Evolutionary conservation across 805 yeast genomes (phyloP), one percentile per base, ranked within the genome.

Genomic region (Tetrapisispora namnaoensis): DNA sequence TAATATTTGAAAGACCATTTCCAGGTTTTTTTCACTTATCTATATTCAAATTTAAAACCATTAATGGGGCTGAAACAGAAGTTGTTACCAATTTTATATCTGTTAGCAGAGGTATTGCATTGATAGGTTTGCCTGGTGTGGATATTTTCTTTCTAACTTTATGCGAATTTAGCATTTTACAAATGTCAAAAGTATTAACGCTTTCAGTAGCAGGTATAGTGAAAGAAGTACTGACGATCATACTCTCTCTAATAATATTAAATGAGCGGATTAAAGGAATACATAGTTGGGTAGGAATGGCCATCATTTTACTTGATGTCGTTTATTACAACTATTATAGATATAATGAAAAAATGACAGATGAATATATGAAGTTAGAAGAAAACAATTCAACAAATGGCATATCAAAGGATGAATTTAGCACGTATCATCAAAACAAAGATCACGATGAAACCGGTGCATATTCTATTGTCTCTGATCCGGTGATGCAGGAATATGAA

Each of bases 181-280:
- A 85, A 48, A 78, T 82, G 40, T 86, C 96, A 0, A 85, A 87
- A 49, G 88, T 93, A 14, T 73, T 90, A 42, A 90, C 99, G 0
- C 68, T 93, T 30, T 82, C 95, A 6, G 79, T 93, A 40, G 95
- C 95, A 0, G 99, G 99, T 1, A 86, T 93, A 17, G 86, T 91
- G 63, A 93, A 93, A 62, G 99, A 93, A 64, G 72, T 93, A 16
- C 70, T 90, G 43, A 93, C 99, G 0, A 88, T 93, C 37, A 57
- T 77, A 32, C 74, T 83, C 1, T 79, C 91, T 49, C 67, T 76
- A 32, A 53, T 87, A 5, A 72, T 90, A 1, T 86, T 88, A 64
- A 83, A 83, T 38, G 99, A 93, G 64, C 65, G 66, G 37, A 71
- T 93, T 45, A 60, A 55, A 24, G 78, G 85, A 8, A 60, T 74